Conservation (phyloP, 495 filamentous ascomycete species). For the Parachaetomium inaequale region DNA sequence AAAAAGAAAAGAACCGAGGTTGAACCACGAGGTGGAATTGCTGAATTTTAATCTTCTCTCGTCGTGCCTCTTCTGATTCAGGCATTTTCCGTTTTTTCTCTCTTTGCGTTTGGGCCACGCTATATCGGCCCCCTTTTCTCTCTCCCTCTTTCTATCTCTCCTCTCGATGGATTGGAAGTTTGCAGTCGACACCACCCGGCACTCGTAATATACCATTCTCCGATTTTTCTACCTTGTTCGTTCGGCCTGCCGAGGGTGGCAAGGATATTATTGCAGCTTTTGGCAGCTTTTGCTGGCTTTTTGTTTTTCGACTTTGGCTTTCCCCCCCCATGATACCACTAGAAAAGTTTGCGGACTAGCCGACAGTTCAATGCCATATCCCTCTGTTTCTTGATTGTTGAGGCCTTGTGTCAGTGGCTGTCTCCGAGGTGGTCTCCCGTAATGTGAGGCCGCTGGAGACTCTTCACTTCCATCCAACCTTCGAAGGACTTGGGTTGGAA, state of each 20-base stretch:
- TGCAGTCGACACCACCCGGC: not conserved
- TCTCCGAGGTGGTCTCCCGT: no score
- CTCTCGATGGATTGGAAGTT: not conserved
- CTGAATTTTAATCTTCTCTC: not conserved
- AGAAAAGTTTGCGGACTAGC: slow-evolving; percentile 21
- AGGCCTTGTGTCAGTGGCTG: no score
- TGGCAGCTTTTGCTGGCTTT: not conserved
- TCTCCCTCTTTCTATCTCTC: no score
- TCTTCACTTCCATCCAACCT: no score
- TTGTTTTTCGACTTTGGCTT: slow-evolving; percentile 15
- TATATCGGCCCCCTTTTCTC: not conserved
- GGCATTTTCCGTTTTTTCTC: not conserved
- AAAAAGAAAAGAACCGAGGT: not conserved
- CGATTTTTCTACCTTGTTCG: slow-evolving; percentile 6
- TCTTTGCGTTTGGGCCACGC: not conserved
- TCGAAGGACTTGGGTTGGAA: no score
- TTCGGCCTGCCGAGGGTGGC: slow-evolving; percentile 3
- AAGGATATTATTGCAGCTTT: not conserved
- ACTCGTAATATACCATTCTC: slow-evolving; percentile 24
- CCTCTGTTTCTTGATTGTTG: not conserved
- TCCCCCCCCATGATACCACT: slow-evolving; percentile 28
- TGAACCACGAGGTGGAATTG: not conserved
- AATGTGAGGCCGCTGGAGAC: no score
- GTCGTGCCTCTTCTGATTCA: not conserved
- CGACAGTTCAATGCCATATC: slow-evolving; percentile 3